Conservation (phyloP, 306 rosid genomes). For the Cucumis hystrix region DNA sequence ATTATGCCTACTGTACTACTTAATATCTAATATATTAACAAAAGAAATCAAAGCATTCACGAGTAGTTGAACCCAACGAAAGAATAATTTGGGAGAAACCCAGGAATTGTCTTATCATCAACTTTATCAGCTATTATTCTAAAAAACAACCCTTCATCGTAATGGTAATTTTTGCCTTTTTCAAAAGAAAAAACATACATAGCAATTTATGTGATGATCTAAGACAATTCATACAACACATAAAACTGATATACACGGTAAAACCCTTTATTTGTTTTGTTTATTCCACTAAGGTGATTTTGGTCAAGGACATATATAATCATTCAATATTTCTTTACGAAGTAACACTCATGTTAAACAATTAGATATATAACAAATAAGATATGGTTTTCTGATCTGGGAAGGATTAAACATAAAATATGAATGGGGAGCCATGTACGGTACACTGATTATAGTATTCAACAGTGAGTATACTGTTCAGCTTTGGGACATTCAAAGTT, state of each 20-base stretch:
- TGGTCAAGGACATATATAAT: neutral
- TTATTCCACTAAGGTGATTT: no score
- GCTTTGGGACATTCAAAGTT: neutral
- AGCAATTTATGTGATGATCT: neutral
- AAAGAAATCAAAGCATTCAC: neutral
- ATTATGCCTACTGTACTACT: neutral
- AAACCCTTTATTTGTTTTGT: neutral
- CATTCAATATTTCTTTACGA: neutral
- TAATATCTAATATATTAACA: neutral
- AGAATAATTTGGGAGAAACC: neutral
- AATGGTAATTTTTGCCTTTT: neutral
- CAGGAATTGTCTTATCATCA: no score
- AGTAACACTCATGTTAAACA: neutral
- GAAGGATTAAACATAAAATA: neutral
- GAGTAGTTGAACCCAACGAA: neutral
- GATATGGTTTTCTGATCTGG: neutral
- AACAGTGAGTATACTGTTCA: neutral
- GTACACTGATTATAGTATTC: neutral
- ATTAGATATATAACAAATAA: neutral
- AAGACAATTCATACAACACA: neutral
- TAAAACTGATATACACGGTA: neutral
- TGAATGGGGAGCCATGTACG: neutral
- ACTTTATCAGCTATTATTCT: neutral
- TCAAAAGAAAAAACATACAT: neutral
- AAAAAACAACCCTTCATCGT: neutral